Conservation (phyloP, 2,329 filamentous ascomycete species). For the Colletotrichum sp. region DNA sequence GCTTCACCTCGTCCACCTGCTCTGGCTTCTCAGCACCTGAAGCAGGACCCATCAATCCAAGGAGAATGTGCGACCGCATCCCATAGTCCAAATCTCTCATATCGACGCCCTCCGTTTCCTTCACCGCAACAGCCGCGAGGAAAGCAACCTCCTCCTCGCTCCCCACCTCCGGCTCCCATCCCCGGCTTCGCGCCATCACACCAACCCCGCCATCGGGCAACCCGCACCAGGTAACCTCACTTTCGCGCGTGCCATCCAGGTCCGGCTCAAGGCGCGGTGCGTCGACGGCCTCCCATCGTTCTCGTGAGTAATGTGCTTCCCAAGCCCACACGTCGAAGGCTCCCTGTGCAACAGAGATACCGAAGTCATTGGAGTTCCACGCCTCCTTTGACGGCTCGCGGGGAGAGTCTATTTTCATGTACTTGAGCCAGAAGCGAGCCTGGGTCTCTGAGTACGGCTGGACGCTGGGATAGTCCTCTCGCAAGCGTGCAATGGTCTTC, state of each 20-base stretch:
- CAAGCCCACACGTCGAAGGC: neutral
- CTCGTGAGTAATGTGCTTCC: neutral
- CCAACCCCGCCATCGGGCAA: slow-evolving; percentile 8
- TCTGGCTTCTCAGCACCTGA: neutral
- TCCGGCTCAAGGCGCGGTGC: slow-evolving; percentile 1
- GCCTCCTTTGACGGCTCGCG: neutral
- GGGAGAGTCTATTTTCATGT: neutral
- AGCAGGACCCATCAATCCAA: slow-evolving; percentile 8
- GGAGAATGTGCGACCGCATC: slow-evolving; percentile 22
- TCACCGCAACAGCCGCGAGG: slow-evolving; percentile 19
- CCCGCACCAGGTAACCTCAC: slow-evolving; percentile 10
- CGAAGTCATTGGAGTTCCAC: neutral
- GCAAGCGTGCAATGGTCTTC: neutral
- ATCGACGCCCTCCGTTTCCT: slow-evolving; percentile 10
- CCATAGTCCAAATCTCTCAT: slow-evolving; percentile 9
- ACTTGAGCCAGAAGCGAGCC: slow-evolving; percentile 8
- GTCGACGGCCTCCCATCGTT: neutral
- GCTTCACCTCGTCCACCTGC: neutral
- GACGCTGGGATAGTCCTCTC: neutral
- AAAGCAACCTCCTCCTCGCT: slow-evolving; percentile 24
- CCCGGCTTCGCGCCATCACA: neutral
- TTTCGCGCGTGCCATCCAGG: slow-evolving; percentile 4
- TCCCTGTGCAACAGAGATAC: neutral
- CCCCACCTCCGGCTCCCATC: slow-evolving; percentile 22
- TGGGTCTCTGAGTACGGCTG: slow-evolving; percentile 5